These are phyloP conservation scores for Canariomyces notabilis DNA, from an alignment of 2,329 filamentous ascomycete species.

Conservation along the genomic window DNA sequence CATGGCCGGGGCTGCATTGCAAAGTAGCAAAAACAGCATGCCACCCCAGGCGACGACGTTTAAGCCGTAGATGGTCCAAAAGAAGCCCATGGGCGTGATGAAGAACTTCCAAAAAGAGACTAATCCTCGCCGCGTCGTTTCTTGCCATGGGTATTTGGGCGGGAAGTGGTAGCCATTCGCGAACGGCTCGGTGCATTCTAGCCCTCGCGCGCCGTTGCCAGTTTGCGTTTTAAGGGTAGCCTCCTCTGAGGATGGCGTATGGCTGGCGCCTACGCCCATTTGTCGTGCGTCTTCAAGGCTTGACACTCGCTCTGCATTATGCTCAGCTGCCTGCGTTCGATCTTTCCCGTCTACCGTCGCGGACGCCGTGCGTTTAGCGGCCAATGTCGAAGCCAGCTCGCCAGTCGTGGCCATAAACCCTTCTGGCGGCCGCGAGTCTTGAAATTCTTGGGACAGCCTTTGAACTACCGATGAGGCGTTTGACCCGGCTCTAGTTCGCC, in stretches of 20 bases:
- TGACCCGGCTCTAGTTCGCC: background rate
- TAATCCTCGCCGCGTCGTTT: slow-evolving; percentile 53
- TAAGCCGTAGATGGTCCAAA: slow-evolving; percentile 72
- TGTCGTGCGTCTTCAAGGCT: slow-evolving; percentile 9
- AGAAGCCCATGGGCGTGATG: slow-evolving; percentile 68
- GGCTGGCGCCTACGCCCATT: background rate
- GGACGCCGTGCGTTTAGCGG: slow-evolving; percentile 13
- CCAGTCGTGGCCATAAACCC: slow-evolving; percentile 46
- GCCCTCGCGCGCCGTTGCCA: slow-evolving; percentile 21
- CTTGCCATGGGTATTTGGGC: slow-evolving; percentile 54
- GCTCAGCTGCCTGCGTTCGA: background rate
- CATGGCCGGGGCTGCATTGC: slow-evolving; percentile 69
- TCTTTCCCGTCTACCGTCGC: background rate
- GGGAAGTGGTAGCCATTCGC: slow-evolving; percentile 64
- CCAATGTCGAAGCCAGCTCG: slow-evolving; percentile 39
- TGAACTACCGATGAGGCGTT: slow-evolving; percentile 9
- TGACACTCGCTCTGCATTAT: background rate
- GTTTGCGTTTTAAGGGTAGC: slow-evolving; percentile 19
- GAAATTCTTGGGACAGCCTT: slow-evolving; percentile 31
- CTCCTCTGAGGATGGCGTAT: slow-evolving; percentile 21
- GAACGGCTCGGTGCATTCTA: slow-evolving; percentile 39
- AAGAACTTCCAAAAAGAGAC: slow-evolving; percentile 67
- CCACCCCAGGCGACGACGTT: slow-evolving; percentile 86
- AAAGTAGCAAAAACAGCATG: slow-evolving; percentile 82
- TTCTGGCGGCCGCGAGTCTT: slow-evolving; percentile 41